Conservation (phyloP, 2,329 filamentous ascomycete species). For the Calonectria henricotiae region DNA sequence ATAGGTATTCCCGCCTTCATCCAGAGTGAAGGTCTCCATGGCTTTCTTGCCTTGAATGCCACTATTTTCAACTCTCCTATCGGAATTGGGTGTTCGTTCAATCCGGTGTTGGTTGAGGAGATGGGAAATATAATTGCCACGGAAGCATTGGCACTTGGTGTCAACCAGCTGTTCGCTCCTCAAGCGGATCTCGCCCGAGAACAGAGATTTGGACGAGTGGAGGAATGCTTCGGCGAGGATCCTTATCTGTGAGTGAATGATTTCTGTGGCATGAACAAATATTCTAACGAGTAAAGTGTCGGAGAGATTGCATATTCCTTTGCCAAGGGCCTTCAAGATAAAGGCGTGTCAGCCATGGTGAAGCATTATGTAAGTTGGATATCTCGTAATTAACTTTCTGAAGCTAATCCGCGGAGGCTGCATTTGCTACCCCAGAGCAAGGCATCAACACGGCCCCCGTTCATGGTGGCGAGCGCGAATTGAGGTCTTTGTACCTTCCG, state of each 20-base stretch:
- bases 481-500: conserved; percentile 72
- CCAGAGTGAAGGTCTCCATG: conserved; percentile 83
- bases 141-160: conserved; percentile 78
- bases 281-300: conserved; percentile 56
- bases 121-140: conserved; percentile 79
- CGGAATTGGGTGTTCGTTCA: conserved; percentile 80
- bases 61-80: conserved; percentile 88
- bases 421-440: conserved; percentile 79
- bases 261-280: background rate
- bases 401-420: conserved; percentile 60
- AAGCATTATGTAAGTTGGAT: conserved; percentile 76
- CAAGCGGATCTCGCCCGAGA: conserved; percentile 81
- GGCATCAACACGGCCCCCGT: conserved; percentile 78
- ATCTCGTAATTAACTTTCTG: background rate
- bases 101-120: conserved; percentile 74
- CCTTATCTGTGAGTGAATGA: conserved; percentile 67
- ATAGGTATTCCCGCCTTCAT: conserved; percentile 80
- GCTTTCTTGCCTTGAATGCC: conserved; percentile 80
- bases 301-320: conserved; percentile 78
- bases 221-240: conserved; percentile 83
- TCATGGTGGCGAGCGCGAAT: conserved; percentile 69
- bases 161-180: conserved; percentile 83
- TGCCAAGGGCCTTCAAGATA: conserved; percentile 73
- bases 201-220: conserved; percentile 80
- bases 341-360: conserved; percentile 79